phyloP scores from a whole-genome alignment of 352 stramenopile genomes.

The Pythium insidiosum region DNA sequence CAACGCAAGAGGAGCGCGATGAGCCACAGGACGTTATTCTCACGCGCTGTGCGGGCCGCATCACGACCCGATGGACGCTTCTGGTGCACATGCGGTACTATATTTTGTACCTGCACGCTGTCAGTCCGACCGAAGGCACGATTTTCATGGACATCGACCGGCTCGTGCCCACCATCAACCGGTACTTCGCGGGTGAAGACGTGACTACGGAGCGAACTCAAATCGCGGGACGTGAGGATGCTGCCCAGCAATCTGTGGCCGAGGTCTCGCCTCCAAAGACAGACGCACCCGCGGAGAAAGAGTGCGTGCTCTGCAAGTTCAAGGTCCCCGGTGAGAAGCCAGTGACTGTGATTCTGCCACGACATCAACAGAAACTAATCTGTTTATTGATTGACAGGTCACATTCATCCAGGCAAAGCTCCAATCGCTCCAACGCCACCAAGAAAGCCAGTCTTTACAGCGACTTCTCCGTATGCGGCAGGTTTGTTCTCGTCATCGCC shows the following conservation, averaged over 20 bases:
- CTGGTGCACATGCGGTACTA: constrained; percentile 63
- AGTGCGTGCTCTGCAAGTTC: constrained; percentile 77
- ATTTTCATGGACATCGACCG: constrained; percentile 49
- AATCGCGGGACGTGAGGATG: not conserved
- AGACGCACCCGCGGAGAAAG: constrained; percentile 4
- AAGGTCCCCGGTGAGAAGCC: constrained; percentile 63
- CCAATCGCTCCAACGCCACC: not conserved
- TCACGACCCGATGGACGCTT: constrained; percentile 40
- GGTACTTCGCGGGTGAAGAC: constrained; percentile 16
- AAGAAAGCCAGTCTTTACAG: constrained; percentile 11
- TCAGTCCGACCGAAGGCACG: constrained; percentile 62
- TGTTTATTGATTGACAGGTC: too few species aligned
- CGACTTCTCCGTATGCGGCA: constrained; percentile 2
- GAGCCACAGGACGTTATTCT: constrained; percentile 26
- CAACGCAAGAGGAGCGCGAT: constrained; percentile 6
- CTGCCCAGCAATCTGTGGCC: constrained; percentile 1
- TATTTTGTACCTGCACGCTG: constrained; percentile 58
- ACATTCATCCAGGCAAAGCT: constrained; percentile 53
- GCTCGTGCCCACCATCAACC: constrained; percentile 34
- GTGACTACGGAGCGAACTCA: not conserved
- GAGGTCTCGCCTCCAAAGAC: constrained; percentile 4
- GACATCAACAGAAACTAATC: too few species aligned
- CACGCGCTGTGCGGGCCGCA: constrained; percentile 29
- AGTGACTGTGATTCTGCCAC: too few species aligned
- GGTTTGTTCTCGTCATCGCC: not conserved